A percentile compares a stretch with the other conserved stretches of the same genome.
phyloP scores from a whole-genome alignment of 352 stramenopile species.

The Globisporangium yorkense region DNA sequence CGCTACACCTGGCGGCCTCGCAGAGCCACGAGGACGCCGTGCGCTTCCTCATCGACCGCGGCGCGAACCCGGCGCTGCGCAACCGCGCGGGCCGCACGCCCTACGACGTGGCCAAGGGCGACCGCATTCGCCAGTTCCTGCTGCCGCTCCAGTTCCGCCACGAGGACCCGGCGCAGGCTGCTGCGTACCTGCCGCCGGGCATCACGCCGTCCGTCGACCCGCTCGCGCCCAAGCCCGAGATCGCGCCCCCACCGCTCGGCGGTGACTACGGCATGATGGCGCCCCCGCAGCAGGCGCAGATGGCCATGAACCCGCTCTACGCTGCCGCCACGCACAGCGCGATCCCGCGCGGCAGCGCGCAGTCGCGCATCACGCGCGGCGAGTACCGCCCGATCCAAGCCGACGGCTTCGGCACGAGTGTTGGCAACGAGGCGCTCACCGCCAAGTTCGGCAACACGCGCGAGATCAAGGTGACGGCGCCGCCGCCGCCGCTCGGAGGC shows the following conservation, averaged over 20 bases:
- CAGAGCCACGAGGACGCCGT: conserved; percentile 68
- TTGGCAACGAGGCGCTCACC: conserved; percentile 84
- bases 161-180: conserved; percentile 63
- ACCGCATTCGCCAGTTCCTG: conserved; percentile 80
- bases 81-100: conserved; percentile 75
- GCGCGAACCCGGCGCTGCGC: conserved; percentile 70
- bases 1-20: conserved; percentile 56
- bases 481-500: conserved; percentile 36
- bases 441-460: conserved; percentile 87
- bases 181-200: conserved; percentile 58
- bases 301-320: conserved; percentile 50
- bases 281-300: conserved; percentile 13
- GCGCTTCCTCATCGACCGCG: conserved; percentile 55
- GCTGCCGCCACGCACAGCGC: conserved; percentile 74
- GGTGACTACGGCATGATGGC: conserved; percentile 39
- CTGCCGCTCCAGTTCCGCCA: conserved; percentile 86
- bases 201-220: conserved; percentile 72
- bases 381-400: conserved; percentile 83
- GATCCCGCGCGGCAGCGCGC: conserved; percentile 50
- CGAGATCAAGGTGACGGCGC: conserved; percentile 72
- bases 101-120: conserved; percentile 83
- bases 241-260: conserved; percentile 55
- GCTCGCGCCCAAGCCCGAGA: conserved; percentile 48
- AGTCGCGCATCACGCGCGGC: conserved; percentile 49
- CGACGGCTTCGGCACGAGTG: conserved; percentile 85